Percentiles rank a stretch among this genome's conserved stretches.
These are phyloP conservation scores for Aureobasidium melanogenum DNA, from an alignment of 2,329 filamentous ascomycete genomes.

Conservation along the genomic window DNA sequence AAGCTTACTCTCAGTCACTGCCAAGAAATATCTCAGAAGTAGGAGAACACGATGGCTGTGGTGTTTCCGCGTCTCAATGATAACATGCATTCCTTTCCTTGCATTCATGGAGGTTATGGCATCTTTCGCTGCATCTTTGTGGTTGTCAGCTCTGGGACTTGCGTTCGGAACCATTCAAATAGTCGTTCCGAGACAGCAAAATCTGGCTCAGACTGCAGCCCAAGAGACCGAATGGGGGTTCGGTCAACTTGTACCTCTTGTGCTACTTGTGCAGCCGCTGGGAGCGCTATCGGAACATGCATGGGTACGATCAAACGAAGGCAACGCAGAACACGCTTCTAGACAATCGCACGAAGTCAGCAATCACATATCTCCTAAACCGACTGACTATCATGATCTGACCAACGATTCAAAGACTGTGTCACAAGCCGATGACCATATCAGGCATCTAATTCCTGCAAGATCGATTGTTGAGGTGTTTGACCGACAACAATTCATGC, in stretches of 20 bases:
- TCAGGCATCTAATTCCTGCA: too few species aligned
- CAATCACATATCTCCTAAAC: too few species aligned
- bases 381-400: too few species aligned
- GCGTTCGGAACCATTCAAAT: slow-evolving; percentile 20
- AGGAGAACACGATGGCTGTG: slow-evolving; percentile 10
- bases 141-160: slow-evolving; percentile 17
- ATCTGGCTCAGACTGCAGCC: neutral
- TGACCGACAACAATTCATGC: too few species aligned
- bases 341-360: too few species aligned
- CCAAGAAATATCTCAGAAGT: slow-evolving; percentile 14
- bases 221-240: slow-evolving; percentile 16
- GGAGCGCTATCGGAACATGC: slow-evolving; percentile 11
- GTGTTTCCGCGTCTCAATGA: slow-evolving; percentile 14
- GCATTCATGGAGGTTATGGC: slow-evolving; percentile 16
- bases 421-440: too few species aligned
- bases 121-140: slow-evolving; percentile 19
- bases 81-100: slow-evolving; percentile 11
- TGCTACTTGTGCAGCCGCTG: slow-evolving; percentile 19
- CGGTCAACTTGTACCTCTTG: slow-evolving; percentile 20
- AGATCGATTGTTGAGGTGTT: too few species aligned
- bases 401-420: too few species aligned
- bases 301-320: neutral
- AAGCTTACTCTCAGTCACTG: slow-evolving; percentile 9
- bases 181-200: slow-evolving; percentile 15
- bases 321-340: too few species aligned